These are phyloP conservation scores for Fraxinus ornus DNA, from an alignment of 305 asterid species.

Conservation along the genomic window DNA sequence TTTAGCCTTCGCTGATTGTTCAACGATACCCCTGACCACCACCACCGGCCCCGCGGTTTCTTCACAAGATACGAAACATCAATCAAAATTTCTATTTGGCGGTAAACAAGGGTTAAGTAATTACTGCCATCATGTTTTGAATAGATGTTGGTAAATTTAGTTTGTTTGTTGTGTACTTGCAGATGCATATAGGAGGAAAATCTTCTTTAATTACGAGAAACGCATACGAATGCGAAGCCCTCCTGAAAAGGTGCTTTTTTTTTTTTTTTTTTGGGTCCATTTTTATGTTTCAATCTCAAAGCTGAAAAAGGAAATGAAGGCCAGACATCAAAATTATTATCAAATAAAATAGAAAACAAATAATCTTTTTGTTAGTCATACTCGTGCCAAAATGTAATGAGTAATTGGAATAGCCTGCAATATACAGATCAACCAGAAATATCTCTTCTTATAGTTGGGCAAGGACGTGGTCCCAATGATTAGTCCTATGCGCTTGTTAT, in stretches of 20 bases:
- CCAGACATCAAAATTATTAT: background rate
- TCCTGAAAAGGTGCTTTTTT: constrained; percentile 75
- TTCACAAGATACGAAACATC: constrained; percentile 17
- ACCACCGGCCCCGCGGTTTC: constrained; percentile 24
- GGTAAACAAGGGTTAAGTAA: constrained; percentile 32
- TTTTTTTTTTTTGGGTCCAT: background rate
- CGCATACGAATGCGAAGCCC: constrained; percentile 91
- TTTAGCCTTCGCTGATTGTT: constrained; percentile 43
- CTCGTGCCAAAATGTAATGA: background rate
- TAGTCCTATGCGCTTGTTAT: background rate
- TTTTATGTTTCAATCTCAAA: background rate
- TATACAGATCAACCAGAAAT: background rate
- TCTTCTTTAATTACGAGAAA: constrained; percentile 85
- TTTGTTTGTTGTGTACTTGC: constrained; percentile 25
- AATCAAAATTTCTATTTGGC: constrained; percentile 61
- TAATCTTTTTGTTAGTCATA: background rate
- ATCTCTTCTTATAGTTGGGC: background rate
- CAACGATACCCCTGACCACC: constrained; percentile 21
- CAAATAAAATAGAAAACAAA: background rate
- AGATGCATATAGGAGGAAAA: constrained; percentile 73
- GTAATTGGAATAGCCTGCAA: background rate
- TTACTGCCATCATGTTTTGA: background rate
- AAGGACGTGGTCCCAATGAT: background rate
- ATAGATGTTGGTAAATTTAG: background rate
- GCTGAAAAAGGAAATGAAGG: background rate